Evolutionary conservation across 805 yeast species (phyloP).

Genomic region (Candida namnaoensis): DNA sequence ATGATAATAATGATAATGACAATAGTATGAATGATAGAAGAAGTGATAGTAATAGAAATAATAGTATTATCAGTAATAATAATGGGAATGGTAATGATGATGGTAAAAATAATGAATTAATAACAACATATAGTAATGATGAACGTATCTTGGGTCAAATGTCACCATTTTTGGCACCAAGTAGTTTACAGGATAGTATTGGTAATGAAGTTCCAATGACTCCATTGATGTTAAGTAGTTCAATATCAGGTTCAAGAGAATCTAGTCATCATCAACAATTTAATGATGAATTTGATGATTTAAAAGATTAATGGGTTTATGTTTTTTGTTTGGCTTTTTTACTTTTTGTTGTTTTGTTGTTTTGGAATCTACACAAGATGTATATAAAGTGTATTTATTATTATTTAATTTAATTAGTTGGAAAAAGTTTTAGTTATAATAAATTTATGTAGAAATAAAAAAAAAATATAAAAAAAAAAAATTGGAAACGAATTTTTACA

Average conservation of each 20-base stretch:
- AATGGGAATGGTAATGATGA: background rate
- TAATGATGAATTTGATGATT: background rate
- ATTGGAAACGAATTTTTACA: no score
- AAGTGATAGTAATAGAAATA: background rate
- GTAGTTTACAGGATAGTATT: slow-evolving; percentile 1
- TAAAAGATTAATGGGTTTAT: no score
- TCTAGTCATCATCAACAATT: slow-evolving; percentile 2
- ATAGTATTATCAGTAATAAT: no score
- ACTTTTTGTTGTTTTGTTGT: no score
- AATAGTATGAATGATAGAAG: background rate
- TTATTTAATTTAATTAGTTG: no score
- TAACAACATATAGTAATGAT: background rate
- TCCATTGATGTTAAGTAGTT: slow-evolving; percentile 16
- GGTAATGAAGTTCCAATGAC: slow-evolving; percentile 13
- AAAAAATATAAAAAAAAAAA: no score
- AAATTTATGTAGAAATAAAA: no score
- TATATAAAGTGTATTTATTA: no score
- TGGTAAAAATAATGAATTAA: background rate
- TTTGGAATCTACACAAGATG: no score
- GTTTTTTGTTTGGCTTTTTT: no score
- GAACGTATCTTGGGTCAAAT: background rate
- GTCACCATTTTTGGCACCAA: slow-evolving; percentile 16
- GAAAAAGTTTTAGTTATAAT: no score
- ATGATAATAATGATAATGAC: background rate
- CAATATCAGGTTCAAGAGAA: slow-evolving; percentile 2